Evolutionary conservation across 441 rosid species (phyloP), one percentile per base, ranked within the genome.

Genomic region (Gossypium gossypioides): DNA sequence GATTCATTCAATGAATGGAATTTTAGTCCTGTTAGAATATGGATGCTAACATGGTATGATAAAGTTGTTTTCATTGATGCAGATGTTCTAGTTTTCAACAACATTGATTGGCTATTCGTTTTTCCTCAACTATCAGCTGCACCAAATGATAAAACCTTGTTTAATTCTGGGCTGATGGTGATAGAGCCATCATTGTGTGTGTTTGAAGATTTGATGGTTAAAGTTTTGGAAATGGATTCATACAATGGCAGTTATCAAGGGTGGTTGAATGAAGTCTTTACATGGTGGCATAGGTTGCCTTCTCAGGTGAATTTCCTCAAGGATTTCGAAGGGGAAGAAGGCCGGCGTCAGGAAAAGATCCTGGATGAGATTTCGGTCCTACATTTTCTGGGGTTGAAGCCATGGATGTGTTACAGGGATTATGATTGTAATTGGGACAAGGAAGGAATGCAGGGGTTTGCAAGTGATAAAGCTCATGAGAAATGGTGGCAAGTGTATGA

Each of bases 191-290:
- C 96, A 0, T 22, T 52, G 46, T 89, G 97, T 67, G 46, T 73
- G 71, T 88, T 93, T 12, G 73, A 89, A 50, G 82, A 85, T 9
- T 24, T 93, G 67, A 82, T 85, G 90, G 7, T 25, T 0, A 86
- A 85, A 51, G 76, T 76, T 2, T 62, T 57, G 5, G 70, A 72
- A 60, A 54, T 88, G n/a, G 75, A 52, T 27, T 86, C 95, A 0
- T 88, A 86, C 59, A 89, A 91, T 2, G 97, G 91, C 0, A 93
- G 96, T 0, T 96, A 89, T 77, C 97, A 93, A 65, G 98, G 97
- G 0, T 91, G 88, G 57, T 79, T 91, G 0, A 93, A 93, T 22
- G 97, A 93, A 72, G 69, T 74, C 2, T 93, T 93, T 32, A 85
- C 89, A 0, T 89, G 96, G 97, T 91, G 97, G 96, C 98, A 93